Percentiles rank a stretch among this genome's conserved stretches.
These are phyloP conservation scores for Salix arbutifolia DNA, from an alignment of 345 rosid species.

Conservation along the genomic window DNA sequence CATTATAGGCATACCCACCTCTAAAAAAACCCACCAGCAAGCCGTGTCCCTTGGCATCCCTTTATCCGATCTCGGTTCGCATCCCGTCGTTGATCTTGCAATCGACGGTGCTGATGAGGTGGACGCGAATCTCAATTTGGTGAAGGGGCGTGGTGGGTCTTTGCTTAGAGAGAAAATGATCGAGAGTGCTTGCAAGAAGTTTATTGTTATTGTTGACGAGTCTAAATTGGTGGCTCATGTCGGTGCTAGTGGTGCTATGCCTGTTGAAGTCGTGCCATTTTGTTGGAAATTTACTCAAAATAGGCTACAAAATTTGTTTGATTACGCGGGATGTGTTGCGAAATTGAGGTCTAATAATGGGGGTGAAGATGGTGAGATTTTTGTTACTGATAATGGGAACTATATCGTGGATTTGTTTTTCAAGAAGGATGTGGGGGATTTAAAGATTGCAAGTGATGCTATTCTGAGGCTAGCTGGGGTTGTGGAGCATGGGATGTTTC, in stretches of 20 bases:
- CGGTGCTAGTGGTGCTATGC: conserved; percentile 83
- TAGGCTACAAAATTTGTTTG: conserved; percentile 46
- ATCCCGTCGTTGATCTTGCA: conserved; percentile 68
- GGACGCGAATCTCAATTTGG: conserved; percentile 70
- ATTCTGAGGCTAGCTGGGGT: conserved; percentile 79
- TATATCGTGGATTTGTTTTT: conserved; percentile 73
- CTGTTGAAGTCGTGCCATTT: conserved; percentile 78
- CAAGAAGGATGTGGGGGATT: conserved; percentile 73
- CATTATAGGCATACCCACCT: conserved; percentile 84
- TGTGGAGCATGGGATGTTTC: conserved; percentile 93
- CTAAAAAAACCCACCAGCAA: conserved; percentile 65
- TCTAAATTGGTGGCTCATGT: conserved; percentile 54
- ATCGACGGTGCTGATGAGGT: conserved; percentile 99
- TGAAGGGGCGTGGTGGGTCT: conserved; percentile 93
- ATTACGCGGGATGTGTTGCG: conserved; percentile 55
- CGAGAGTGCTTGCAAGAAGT: conserved; percentile 71
- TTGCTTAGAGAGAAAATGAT: conserved; percentile 90
- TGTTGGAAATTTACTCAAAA: conserved; percentile 72
- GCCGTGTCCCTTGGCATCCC: conserved; percentile 83
- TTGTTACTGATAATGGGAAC: conserved; percentile 81
- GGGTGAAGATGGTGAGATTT: conserved; percentile 35
- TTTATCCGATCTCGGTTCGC: conserved; percentile 67
- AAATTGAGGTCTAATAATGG: conserved; percentile 39
- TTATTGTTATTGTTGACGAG: conserved; percentile 72
- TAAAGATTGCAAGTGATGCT: conserved; percentile 59